Base-by-base conservation (phyloP, 164 flowering plant genomes). In the Stephania japonica region DNA sequence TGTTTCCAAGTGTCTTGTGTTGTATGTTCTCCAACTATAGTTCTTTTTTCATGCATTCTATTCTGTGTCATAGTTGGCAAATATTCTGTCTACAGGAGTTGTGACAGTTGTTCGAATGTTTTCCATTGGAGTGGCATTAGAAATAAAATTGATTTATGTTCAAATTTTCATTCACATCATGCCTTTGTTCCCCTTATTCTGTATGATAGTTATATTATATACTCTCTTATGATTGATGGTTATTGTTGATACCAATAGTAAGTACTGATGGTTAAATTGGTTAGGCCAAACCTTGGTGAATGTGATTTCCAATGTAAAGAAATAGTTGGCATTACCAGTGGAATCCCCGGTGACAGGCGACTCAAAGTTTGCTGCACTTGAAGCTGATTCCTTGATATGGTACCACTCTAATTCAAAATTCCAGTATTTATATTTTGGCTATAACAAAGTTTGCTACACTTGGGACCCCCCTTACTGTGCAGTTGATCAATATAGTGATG, bases 381-480 rank as follows among this genome's bases (percentile, higher is more conserved):
- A 87, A 47, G 89, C 89, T 63, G 89, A 86, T 79, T 86, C 89
- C 86, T 86, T 42, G 89, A 86, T 67, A 86, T 86, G 79, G 88
- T 86, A 84, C 42, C 23, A 6, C 23, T 59, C 67, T 26, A 47
- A 26, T 7, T 9, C 4, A n/a, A 19, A 44, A 50, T 67, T 9
- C 18, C 16, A 42, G n/a, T 2, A 12, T 19, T 13, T 53, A 16
- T 56, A 16, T 56, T 13, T 16, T 56, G 62, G n/a, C 21, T 19
- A 56, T 56, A 16, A 16, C 0, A 56, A 13, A 12, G 7, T 5
- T 56, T 56, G 62, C 38, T 32, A 4, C 38, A n/a, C n/a, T n/a
- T n/a, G n/a, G n/a, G n/a, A 32, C 38, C 4, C 38, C 38, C 38
- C 38, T 4, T 32, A 32, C 38, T 32, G 38, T 32, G 38, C 38